These are phyloP conservation scores for Aspergillus ustus DNA, from an alignment of 2,329 filamentous ascomycete species.

Conservation along the genomic window DNA sequence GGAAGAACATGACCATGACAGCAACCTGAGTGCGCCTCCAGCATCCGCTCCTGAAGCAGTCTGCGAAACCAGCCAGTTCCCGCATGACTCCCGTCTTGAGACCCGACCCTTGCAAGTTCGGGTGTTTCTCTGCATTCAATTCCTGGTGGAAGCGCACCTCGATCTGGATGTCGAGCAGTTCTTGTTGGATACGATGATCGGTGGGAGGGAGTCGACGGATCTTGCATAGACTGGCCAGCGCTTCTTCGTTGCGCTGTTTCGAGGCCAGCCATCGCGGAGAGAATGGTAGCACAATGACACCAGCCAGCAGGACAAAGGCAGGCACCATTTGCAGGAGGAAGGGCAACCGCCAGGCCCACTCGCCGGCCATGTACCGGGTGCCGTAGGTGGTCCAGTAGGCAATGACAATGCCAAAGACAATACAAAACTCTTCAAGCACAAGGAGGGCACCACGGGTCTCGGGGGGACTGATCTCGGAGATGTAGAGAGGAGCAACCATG, in stretches of 20 bases:
- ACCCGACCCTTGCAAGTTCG: conserved; percentile 39
- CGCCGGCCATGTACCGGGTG: conserved; percentile 48
- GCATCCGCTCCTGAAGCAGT: conserved; percentile 56
- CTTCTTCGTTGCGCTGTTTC: conserved; percentile 54
- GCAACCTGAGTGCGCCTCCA: conserved; percentile 58
- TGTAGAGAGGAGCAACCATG: conserved; percentile 58
- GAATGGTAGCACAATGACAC: conserved; percentile 55
- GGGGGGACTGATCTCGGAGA: conserved; percentile 55
- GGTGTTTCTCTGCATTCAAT: conserved; percentile 47
- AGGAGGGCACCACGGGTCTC: conserved; percentile 54
- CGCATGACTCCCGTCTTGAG: conserved; percentile 47
- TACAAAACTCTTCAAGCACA: conserved; percentile 48
- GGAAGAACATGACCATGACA: conserved; percentile 61
- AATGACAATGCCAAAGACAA: conserved; percentile 48
- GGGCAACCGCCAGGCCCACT: conserved; percentile 55
- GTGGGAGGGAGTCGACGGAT: conserved; percentile 55
- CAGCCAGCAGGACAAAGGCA: conserved; percentile 41
- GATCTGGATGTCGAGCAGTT: conserved; percentile 56
- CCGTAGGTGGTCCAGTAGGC: conserved; percentile 51
- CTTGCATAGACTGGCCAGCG: conserved; percentile 52
- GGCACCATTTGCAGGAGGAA: conserved; percentile 54
- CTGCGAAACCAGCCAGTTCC: conserved; percentile 55
- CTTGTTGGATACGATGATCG: conserved; percentile 57
- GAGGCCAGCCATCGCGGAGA: conserved; percentile 60
- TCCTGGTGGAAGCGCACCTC: conserved; percentile 59